Conservation (phyloP, 2,329 filamentous ascomycete genomes). For the Fusarium nurragi region DNA sequence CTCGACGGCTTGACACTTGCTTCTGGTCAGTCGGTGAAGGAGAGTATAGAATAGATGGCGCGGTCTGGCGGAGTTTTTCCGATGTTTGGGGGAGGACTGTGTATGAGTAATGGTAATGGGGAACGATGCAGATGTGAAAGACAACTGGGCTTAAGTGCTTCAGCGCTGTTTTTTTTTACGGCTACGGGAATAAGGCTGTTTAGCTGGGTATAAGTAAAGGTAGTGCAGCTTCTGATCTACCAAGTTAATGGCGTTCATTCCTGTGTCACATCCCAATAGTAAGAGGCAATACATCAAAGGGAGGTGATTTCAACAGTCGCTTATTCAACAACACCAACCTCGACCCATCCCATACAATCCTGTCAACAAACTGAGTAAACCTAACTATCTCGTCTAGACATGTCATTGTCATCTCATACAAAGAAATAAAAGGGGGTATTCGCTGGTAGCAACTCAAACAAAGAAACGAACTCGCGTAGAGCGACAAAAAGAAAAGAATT, state of each 20-base stretch:
- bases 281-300: not conserved
- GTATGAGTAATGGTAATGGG: conserved; percentile 8
- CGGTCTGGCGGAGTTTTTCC: too few species aligned
- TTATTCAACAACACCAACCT: not conserved
- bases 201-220: not conserved
- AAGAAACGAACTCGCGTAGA: conserved; percentile 12
- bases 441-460: conserved; percentile 17
- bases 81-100: not conserved
- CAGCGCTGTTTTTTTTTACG: not conserved
- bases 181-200: not conserved
- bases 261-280: not conserved
- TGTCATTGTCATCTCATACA: conserved; percentile 24
- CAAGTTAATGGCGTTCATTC: not conserved
- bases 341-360: not conserved
- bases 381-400: conserved; percentile 27
- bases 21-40: conserved; percentile 44
- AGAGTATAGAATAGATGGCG: not conserved
- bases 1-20: conserved; percentile 56
- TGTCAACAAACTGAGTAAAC: conserved; percentile 20
- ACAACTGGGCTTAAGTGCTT: not conserved
- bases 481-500: conserved; percentile 8
- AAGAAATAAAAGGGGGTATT: conserved; percentile 41
- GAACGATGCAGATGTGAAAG: conserved; percentile 2
- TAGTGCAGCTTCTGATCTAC: not conserved
- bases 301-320: not conserved